Evolutionary conservation across 495 filamentous ascomycete genomes (phyloP).

Genomic region (Talaromyces trachyspermus): DNA sequence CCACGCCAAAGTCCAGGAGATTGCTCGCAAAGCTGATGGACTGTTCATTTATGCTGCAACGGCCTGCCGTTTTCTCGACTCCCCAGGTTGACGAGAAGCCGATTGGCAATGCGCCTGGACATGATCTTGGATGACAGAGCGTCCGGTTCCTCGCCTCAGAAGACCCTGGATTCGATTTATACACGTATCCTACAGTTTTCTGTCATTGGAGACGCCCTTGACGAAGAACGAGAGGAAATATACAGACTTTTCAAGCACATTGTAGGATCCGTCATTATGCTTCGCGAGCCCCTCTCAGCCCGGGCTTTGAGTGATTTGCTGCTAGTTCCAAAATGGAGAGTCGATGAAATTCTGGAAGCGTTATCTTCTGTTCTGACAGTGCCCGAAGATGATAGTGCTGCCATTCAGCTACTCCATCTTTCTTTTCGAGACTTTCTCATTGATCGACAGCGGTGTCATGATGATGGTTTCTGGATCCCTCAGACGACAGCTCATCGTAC

Average conservation of each 20-base stretch:
- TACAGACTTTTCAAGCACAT: conserved; percentile 1
- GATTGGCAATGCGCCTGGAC: conserved; percentile 12
- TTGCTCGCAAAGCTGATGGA: conserved; percentile 30
- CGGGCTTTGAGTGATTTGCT: conserved; percentile 13
- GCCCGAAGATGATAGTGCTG: conserved; percentile 16
- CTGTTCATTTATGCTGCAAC: conserved; percentile 40
- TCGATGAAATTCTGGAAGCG: conserved; percentile 10
- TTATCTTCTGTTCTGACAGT: conserved; percentile 30
- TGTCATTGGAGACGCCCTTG: background rate
- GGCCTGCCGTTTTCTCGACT: conserved; percentile 28
- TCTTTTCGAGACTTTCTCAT: conserved; percentile 49
- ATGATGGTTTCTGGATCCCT: conserved; percentile 31
- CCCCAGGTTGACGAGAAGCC: conserved; percentile 9
- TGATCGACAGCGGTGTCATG: conserved; percentile 21
- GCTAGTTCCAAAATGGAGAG: background rate
- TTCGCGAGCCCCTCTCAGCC: conserved; percentile 22
- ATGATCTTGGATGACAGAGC: conserved; percentile 19
- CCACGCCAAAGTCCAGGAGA: conserved; percentile 12
- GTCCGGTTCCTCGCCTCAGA: background rate
- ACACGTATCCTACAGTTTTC: conserved; percentile 13
- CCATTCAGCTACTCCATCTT: conserved; percentile 35
- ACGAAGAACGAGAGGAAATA: background rate
- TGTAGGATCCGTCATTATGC: conserved; percentile 22
- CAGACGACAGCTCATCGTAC: conserved; percentile 23
- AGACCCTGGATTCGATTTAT: conserved; percentile 13